Evolutionary conservation across 352 stramenopile species (phyloP).

Genomic region (Phytophthora lateralis): DNA sequence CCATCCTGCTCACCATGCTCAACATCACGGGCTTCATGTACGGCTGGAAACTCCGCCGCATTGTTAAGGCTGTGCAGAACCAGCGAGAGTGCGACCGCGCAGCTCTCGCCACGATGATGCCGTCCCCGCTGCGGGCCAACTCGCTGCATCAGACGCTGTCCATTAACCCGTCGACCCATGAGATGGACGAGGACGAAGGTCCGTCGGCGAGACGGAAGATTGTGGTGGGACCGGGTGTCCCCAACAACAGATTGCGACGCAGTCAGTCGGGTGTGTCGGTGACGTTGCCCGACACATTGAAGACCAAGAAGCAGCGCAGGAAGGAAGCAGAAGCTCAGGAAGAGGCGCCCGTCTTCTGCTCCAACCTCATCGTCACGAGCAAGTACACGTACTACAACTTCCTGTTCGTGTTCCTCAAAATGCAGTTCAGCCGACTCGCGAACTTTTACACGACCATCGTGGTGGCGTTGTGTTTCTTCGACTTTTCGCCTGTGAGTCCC

Average conservation of each 20-base stretch:
- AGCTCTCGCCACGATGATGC: conserved; percentile 80
- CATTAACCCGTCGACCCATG: conserved; percentile 48
- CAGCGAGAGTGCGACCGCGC: conserved; percentile 82
- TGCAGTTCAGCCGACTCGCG: conserved; percentile 90
- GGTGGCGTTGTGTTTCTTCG: conserved; percentile 89
- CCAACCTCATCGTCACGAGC: conserved; percentile 86
- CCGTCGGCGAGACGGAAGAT: conserved; percentile 50
- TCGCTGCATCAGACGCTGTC: conserved; percentile 68
- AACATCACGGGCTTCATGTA: conserved; percentile 84
- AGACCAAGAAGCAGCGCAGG: conserved; percentile 33
- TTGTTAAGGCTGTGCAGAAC: conserved; percentile 85
- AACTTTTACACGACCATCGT: conserved; percentile 92
- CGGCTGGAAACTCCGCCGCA: conserved; percentile 87
- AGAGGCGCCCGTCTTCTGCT: conserved; percentile 53
- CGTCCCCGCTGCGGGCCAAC: conserved; percentile 44
- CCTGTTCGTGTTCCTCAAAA: conserved; percentile 88
- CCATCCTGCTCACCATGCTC: conserved; percentile 75
- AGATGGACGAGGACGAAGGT: conserved; percentile 47
- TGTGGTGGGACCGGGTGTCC: conserved; percentile 38
- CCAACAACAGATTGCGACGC: conserved; percentile 25
- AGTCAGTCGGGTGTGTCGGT: conserved; percentile 29
- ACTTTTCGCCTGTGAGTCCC: conserved; percentile 85
- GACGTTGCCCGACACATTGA: conserved; percentile 27
- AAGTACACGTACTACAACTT: conserved; percentile 94
- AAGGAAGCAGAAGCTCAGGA: conserved; percentile 32